Evolutionary conservation across 225 moss, liverwort and hornwort genomes (phyloP), one percentile per base, ranked within the genome.

Genomic region (Asterella californica): DNA sequence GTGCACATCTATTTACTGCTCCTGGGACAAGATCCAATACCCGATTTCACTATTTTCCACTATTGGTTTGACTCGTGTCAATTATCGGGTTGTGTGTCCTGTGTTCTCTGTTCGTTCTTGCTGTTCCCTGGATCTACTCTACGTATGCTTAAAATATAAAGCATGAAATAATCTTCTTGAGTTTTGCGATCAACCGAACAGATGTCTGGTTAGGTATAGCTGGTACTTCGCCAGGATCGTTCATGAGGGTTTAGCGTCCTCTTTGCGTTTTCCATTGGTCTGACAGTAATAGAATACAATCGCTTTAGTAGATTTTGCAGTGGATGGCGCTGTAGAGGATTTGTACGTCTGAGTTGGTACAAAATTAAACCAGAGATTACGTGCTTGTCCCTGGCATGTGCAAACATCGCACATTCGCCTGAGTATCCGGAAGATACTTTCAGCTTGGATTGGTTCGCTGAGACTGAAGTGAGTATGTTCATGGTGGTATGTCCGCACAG

Each of bases 401-500:
- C 5, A 21, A 57, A 57, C 57, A 15, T 57, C 5, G 57, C 5
- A 54, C 5, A 15, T 57, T 11, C 4, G 3, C 17, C 5, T 5
- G 57, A 19, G 57, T 2, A 57, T 57, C 57, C 5, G 57, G 42
- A 2, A 42, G 42, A 2, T 42, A 3, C 18, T 57, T 24, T 57
- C 24, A 57, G 57, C 15, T 57, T 18, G 57, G 24, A 19, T 57
- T 57, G 57, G 57, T 21, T 18, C 5, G 57, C 57, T 21, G 22
- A 55, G 24, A n/a, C n/a, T n/a, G n/a, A 38, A 72, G 12, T 72
- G 29, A n/a, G 2, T 32, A 29, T 64, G 30, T 64, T 29, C n/a
- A 64, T 72, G 27, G 33, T 57, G 64, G 79, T 86, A 71, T 53
- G 17, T 76, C 32, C 70, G 81, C 80, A 79, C 89, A 96, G 94